A percentile compares a stretch with the other conserved stretches of the same genome.
Evolutionary conservation across 1,284 basidiomycete species (phyloP).

Genomic region (Stygiomarasmius scandens): DNA sequence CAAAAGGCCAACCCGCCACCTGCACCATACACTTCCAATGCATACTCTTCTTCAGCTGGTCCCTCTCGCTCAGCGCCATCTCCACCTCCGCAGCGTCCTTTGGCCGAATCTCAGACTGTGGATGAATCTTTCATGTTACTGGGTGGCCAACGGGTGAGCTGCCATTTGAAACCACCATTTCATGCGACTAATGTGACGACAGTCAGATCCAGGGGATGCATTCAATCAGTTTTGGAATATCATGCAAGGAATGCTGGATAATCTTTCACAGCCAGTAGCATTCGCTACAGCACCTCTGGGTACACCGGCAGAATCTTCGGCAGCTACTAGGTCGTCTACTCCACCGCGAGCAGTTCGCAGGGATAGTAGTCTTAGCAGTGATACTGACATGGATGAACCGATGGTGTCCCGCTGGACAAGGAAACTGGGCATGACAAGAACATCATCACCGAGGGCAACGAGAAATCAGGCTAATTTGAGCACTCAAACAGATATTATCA

Average conservation of each 20-base stretch:
- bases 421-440: slow-evolving; percentile 40
- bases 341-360: slow-evolving; percentile 32
- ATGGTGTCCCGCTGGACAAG: slow-evolving; percentile 53
- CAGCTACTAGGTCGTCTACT: slow-evolving; percentile 21
- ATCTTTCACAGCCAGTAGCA: slow-evolving; percentile 82
- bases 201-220: slow-evolving; percentile 78
- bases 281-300: slow-evolving; percentile 78
- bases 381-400: slow-evolving; percentile 65
- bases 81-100: slow-evolving; percentile 44
- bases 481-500: slow-evolving; percentile 24
- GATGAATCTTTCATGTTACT: slow-evolving; percentile 86
- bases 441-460: slow-evolving; percentile 6
- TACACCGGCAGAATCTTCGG: slow-evolving; percentile 32
- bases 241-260: slow-evolving; percentile 80
- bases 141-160: slow-evolving; percentile 64
- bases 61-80: slow-evolving; percentile 35
- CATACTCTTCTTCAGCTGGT: slow-evolving; percentile 22
- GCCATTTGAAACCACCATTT: slow-evolving; percentile 15
- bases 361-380: slow-evolving; percentile 59
- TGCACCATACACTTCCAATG: slow-evolving; percentile 20
- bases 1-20: slow-evolving; percentile 45
- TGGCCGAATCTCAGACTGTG: slow-evolving; percentile 74
- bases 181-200: slow-evolving; percentile 13
- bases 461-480: no score
- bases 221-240: slow-evolving; percentile 87